Base-by-base conservation (phyloP, 306 rosid genomes). In the Malus sylvestris region DNA sequence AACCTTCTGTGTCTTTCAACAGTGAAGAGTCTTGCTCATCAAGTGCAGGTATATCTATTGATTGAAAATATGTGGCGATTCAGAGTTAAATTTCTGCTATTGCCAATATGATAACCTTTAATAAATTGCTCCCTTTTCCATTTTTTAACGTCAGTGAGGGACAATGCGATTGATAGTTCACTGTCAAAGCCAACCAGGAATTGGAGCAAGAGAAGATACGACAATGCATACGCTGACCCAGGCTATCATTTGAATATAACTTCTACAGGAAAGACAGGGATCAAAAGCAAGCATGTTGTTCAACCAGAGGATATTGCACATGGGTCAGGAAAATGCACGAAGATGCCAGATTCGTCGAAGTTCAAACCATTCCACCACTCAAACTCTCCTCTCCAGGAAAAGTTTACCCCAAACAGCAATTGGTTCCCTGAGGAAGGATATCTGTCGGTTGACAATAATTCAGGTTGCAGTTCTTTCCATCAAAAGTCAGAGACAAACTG, bases 1-100 rank as follows among this genome's bases (percentile, higher is more conserved):
- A 73, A 60, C 46, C 40, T 44, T 51, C 65, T 76, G 66, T 81
- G 58, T 65, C 75, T 57, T 82, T 79, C 82, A 77, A 77, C 95
- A 94, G 98, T 72, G 93, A 89, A 76, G 97, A 92, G 82, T 94
- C 97, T 42, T 83, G 92, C 84, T 86, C 98, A 75, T 83, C 96
- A 86, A 83, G 89, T 68, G 90, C 95, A 67, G 97, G 98, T 94
- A 81, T 60, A 19, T 60, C 30, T 59, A 27, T 59, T 62, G n/a
- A 60, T 23, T 20, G 42, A 49, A 44, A 63, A 14, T 38, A 22
- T 58, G 15, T 9, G 19, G 20, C 27, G 8, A 42, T 42, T 11
- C 38, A 6, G n/a, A 27, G 33, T 33, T 46, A 4, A 65, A n/a
- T 44, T 52, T 19, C 66, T 63, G 44, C 25, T 55, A 45, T 63